A percentile compares a stretch with the other conserved stretches of the same genome.
These are phyloP conservation scores for Bryoglossum gracile DNA, from an alignment of 495 filamentous ascomycete genomes.

Conservation along the genomic window DNA sequence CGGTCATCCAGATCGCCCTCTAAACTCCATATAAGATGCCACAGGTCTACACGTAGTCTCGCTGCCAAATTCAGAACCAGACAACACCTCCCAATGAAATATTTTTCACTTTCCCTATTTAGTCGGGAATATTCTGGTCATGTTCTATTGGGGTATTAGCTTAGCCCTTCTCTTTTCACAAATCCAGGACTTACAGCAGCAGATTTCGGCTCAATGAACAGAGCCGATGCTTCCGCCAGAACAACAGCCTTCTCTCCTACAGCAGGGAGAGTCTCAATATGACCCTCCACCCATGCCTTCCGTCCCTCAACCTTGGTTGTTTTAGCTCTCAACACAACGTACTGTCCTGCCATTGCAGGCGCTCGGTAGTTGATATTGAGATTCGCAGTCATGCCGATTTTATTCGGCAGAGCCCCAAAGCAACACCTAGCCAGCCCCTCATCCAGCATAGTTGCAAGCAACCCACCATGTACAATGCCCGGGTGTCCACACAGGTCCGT, in stretches of 20 bases:
- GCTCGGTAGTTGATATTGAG: constrained; percentile 82
- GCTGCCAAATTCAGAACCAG: no score
- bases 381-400: constrained; percentile 85
- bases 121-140: constrained; percentile 23
- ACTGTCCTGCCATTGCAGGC: constrained; percentile 69
- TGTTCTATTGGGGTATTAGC: constrained; percentile 13
- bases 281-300: constrained; percentile 93
- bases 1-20: no score
- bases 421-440: constrained; percentile 88
- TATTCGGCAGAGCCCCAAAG: constrained; percentile 82
- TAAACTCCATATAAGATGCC: no score
- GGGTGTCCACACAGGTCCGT: constrained; percentile 81
- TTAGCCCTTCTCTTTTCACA: background rate
- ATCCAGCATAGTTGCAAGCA: constrained; percentile 87
- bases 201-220: constrained; percentile 86
- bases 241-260: constrained; percentile 53
- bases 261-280: constrained; percentile 72
- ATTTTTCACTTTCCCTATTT: no score
- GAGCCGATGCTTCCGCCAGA: constrained; percentile 69
- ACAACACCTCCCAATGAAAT: no score
- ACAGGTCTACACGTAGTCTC: no score
- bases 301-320: constrained; percentile 86
- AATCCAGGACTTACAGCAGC: constrained; percentile 40
- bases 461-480: constrained; percentile 85
- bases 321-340: constrained; percentile 69